Base-by-base conservation (phyloP, 129 eudicot genomes). In the Flaveria sonorensis region DNA sequence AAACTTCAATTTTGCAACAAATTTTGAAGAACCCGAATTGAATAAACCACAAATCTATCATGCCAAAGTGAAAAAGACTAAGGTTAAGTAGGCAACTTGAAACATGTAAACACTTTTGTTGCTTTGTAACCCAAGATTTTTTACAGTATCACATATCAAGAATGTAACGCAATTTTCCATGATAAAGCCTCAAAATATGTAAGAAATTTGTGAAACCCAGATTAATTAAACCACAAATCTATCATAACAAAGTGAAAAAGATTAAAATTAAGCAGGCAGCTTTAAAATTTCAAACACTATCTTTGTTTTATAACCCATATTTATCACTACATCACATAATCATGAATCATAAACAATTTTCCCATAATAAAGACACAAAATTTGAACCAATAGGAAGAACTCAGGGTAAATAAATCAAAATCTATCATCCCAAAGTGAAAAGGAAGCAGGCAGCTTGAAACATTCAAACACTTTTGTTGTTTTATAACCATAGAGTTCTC, bases 181-280 rank as follows among this genome's bases (percentile, higher is more conserved):
- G 19, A 30, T 13, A 64, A 63, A 72, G 47, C 42, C 26, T 50
- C 74, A 76, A 81, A 43, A 23, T 56, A 73, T 73, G 7, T 62
- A 66, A 63, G 24, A 71, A 69, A 70, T 36, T 23, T 14, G 9
- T 61, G 62, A n/a, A 69, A 60, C 77, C 77, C 77, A 75, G 30
- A 62, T 45, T 45, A 11, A 45, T 8, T 45, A 45, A 45, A 9
- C 13, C 50, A 45, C 13, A 45, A 68, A 56, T 47, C 45, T 42
- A 65, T 53, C 69, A 53, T 20, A 60, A 16, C 19, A 36, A 42
- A 70, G 43, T 18, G 15, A 62, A 64, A 47, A 23, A 28, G 50
- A 45, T 11, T 9, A 45, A 10, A 11, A 45, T 28, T 6, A 43
- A 75, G 60, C 47, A 26, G 16, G 13, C 40, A 36, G 6, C 8